These are phyloP conservation scores for Volvariella volvacea DNA, from an alignment of 1,284 basidiomycete genomes.

Conservation along the genomic window DNA sequence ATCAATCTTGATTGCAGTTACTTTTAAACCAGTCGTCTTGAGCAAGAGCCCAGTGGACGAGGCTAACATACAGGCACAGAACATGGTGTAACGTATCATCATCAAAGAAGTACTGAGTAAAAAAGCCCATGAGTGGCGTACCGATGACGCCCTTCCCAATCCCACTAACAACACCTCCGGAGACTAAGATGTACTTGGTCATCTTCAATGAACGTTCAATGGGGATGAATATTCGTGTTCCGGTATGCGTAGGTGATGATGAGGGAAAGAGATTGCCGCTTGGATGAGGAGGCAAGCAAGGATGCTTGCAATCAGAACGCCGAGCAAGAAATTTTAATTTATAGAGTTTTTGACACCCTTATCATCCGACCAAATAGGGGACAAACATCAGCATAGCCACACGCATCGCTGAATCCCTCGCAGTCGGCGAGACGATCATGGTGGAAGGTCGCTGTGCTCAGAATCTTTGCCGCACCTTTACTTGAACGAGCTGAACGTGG, in stretches of 20 bases:
- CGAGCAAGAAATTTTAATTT: background rate
- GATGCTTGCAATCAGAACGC: background rate
- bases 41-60: constrained; percentile 95
- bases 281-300: background rate
- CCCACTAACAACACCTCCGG: constrained; percentile 89
- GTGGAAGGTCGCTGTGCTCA: too few relatives aligned
- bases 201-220: constrained; percentile 25
- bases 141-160: constrained; percentile 95
- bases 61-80: constrained; percentile 40
- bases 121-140: constrained; percentile 30
- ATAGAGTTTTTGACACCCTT: background rate
- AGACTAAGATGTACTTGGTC: constrained; percentile 90
- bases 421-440: too few relatives aligned
- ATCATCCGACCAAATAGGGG: background rate
- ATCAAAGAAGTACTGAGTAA: constrained; percentile 7
- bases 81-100: constrained; percentile 13
- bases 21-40: constrained; percentile 93
- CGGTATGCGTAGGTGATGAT: background rate
- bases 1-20: constrained; percentile 99
- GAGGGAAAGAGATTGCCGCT: background rate
- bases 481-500: too few relatives aligned
- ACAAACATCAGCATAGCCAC: background rate
- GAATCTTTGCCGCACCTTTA: too few relatives aligned
- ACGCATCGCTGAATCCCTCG: too few relatives aligned
- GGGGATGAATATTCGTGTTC: background rate